Evolutionary conservation across 805 yeast species (phyloP).

Genomic region (Teunomyces gatunensis): DNA sequence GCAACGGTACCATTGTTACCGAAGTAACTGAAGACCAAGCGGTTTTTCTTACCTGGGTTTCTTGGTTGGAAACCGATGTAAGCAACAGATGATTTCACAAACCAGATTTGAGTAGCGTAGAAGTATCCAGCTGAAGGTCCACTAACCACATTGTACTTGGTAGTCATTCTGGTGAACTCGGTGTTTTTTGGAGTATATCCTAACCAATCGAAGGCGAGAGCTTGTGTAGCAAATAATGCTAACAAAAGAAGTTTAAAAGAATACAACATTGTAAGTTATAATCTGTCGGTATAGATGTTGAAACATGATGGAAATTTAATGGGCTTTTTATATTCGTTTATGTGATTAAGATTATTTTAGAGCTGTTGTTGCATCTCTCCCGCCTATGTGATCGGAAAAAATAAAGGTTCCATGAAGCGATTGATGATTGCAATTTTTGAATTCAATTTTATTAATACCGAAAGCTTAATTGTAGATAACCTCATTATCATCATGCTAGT

Average conservation of each 20-base stretch:
- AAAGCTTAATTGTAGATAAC: no score
- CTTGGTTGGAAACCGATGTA: not conserved
- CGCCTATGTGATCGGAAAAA: no score
- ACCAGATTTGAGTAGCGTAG: not conserved
- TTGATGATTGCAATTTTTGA: no score
- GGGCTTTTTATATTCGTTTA: no score
- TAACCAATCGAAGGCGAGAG: not conserved
- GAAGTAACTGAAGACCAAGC: not conserved
- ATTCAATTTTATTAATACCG: no score
- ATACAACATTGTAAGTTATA: not conserved
- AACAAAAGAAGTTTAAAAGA: not conserved
- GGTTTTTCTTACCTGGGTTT: not conserved
- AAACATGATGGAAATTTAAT: no score
- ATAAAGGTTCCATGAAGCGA: no score
- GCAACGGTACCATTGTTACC: not conserved
- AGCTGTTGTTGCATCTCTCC: no score
- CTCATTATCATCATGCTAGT: no score
- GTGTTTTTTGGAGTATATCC: not conserved
- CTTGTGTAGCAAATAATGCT: not conserved
- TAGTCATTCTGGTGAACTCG: not conserved
- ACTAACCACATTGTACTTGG: not conserved
- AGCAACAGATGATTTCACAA: not conserved
- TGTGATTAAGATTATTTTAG: no score
- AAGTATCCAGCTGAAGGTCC: not conserved
- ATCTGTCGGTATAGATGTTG: not conserved